These are phyloP conservation scores for Volvariella surrecta DNA, from an alignment of 1,284 basidiomycete species.

Conservation along the genomic window DNA sequence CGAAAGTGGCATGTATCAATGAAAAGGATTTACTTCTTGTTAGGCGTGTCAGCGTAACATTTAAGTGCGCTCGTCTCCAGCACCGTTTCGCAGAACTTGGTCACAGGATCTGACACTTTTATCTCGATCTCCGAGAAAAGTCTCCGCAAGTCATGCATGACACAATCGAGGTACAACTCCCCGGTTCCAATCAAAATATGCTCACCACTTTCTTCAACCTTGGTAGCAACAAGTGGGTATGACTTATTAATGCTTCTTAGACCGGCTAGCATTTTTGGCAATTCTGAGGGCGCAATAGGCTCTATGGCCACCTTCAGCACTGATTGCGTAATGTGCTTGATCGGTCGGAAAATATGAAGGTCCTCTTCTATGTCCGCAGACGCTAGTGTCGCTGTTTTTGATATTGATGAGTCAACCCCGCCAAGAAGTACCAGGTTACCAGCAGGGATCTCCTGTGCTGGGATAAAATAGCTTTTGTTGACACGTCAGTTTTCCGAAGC, in stretches of 20 bases:
- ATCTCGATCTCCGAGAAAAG: conserved; percentile 98
- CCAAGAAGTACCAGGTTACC: conserved; percentile 91
- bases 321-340: conserved; percentile 94
- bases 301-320: conserved; percentile 99
- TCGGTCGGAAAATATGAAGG: conserved; percentile 89
- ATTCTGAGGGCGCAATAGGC: conserved; percentile 93
- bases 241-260: conserved; percentile 96
- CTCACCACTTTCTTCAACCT: conserved; percentile 98
- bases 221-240: conserved; percentile 90
- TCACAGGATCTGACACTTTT: conserved; percentile 98
- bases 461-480: conserved; percentile 73
- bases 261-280: conserved; percentile 98
- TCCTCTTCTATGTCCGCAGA: conserved; percentile 70
- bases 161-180: conserved; percentile 94
- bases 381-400: conserved; percentile 91
- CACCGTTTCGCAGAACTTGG: conserved; percentile 98
- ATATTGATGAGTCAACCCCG: conserved; percentile 91
- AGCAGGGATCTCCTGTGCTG: conserved; percentile 80
- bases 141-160: conserved; percentile 91
- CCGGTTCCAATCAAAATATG: conserved; percentile 97
- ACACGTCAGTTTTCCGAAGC: conserved; percentile 10
- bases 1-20: not conserved
- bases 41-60: conserved; percentile 98
- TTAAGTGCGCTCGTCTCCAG: conserved; percentile 97
- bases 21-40: conserved; percentile 78